phyloP scores from a whole-genome alignment of 306 rosid genomes.

The Boehmeria nivea region DNA sequence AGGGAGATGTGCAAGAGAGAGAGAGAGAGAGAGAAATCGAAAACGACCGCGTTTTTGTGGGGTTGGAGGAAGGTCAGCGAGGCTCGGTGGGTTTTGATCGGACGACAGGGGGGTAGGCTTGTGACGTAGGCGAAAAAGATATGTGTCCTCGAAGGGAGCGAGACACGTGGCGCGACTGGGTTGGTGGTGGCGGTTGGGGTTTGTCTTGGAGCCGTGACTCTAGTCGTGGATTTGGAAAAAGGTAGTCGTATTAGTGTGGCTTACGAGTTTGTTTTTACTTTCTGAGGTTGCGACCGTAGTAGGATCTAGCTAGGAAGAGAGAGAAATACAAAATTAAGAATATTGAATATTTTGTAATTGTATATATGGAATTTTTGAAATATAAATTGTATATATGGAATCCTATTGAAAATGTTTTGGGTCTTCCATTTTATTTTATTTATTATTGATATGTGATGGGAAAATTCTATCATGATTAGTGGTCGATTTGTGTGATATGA shows the following conservation, averaged over 20 bases:
- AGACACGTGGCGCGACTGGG: constrained; percentile 31
- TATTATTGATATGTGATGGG: no score
- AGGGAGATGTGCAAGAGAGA: constrained; percentile 1
- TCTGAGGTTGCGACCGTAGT: no score
- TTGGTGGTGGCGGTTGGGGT: constrained; percentile 23
- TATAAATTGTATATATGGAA: no score
- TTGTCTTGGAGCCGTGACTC: constrained; percentile 44
- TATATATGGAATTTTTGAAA: no score
- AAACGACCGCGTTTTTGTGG: constrained; percentile 49
- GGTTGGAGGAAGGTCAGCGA: constrained; percentile 1
- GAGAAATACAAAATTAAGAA: no score
- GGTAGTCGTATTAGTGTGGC: background rate
- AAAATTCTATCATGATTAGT: no score
- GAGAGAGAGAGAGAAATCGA: constrained; percentile 21
- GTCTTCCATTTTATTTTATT: no score
- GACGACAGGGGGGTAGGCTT: no score
- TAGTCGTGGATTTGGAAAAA: constrained; percentile 20
- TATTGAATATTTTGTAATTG: no score
- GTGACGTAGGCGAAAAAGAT: constrained; percentile 36
- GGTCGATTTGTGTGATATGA: no score
- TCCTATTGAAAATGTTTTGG: no score
- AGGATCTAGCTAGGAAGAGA: no score
- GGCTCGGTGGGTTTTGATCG: background rate
- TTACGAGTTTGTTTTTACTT: background rate
- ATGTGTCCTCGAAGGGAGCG: constrained; percentile 23